phyloP scores from a whole-genome alignment of 441 rosid genomes.

The Syzygium malaccense region DNA sequence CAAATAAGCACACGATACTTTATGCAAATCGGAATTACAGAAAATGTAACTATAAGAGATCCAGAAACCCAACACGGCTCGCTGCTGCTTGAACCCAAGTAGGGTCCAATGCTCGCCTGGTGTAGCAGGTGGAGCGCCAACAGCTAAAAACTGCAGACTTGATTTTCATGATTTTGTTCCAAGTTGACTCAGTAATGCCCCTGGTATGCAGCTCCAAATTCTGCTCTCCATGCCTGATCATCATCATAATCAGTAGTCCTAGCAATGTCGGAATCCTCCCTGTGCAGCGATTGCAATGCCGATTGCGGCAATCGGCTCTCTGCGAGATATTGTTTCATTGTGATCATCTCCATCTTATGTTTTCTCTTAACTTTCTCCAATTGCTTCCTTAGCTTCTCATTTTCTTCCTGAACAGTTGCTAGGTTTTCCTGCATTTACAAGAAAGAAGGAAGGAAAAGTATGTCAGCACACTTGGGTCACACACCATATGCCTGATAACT shows the following conservation, averaged over 20 bases:
- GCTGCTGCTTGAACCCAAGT: constrained; percentile 21
- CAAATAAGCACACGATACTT: neutral
- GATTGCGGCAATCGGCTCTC: constrained; percentile 85
- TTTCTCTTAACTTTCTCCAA: constrained; percentile 78
- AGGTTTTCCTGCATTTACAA: constrained; percentile 50
- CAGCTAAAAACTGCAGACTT: neutral
- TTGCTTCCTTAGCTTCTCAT: constrained; percentile 79
- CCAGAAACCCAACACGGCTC: neutral
- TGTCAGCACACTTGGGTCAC: neutral
- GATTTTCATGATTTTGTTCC: neutral
- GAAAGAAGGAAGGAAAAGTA: neutral
- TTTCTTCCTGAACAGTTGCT: constrained; percentile 44
- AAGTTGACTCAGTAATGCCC: constrained; percentile 38
- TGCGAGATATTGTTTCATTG: constrained; percentile 77
- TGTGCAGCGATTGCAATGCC: constrained; percentile 54
- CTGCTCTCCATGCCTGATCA: constrained; percentile 84
- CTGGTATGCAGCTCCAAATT: constrained; percentile 69
- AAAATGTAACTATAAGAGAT: neutral
- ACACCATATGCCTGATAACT: neutral
- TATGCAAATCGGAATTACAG: neutral
- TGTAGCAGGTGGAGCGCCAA: neutral
- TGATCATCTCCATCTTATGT: constrained; percentile 85
- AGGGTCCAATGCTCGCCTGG: constrained; percentile 8
- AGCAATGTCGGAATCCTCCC: constrained; percentile 27
- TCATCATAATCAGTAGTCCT: constrained; percentile 21